These are phyloP conservation scores for Solanum ossicruentum DNA, from an alignment of 257 asterid species.

Conservation along the genomic window DNA sequence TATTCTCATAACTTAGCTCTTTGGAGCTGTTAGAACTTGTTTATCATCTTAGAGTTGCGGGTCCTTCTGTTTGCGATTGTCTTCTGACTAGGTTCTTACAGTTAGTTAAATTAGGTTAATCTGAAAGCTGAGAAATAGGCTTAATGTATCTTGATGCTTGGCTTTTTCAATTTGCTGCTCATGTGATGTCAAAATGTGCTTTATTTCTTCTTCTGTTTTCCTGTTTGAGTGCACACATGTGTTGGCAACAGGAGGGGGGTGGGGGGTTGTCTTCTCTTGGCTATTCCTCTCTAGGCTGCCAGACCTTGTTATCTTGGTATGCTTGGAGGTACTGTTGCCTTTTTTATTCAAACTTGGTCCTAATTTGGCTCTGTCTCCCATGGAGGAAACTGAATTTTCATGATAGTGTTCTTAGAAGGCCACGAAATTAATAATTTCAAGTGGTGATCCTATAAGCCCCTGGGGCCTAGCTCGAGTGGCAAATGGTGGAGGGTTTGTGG, in stretches of 20 bases:
- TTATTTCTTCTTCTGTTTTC: neutral
- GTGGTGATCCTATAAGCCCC: neutral
- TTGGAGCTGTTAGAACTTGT: neutral
- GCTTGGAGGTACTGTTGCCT: neutral
- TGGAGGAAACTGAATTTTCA: neutral
- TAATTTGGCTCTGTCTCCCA: neutral
- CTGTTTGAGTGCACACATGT: neutral
- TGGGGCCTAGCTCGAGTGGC: no score
- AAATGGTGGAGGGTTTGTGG: no score
- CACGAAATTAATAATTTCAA: neutral
- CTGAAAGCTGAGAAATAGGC: neutral
- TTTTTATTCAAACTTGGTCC: neutral
- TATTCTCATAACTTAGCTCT: conserved; percentile 4
- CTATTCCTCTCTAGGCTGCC: neutral
- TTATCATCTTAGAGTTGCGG: neutral
- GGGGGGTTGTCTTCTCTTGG: neutral
- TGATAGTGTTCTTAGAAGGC: neutral
- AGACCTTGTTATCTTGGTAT: neutral
- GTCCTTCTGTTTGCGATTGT: neutral
- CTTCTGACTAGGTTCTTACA: neutral
- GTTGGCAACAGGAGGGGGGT: neutral
- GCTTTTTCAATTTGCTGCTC: neutral
- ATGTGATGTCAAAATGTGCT: neutral
- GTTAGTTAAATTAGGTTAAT: neutral
- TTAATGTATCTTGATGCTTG: neutral